phyloP scores from a whole-genome alignment of 176 grass and related monocot genomes.

The Oryza australiensis region DNA sequence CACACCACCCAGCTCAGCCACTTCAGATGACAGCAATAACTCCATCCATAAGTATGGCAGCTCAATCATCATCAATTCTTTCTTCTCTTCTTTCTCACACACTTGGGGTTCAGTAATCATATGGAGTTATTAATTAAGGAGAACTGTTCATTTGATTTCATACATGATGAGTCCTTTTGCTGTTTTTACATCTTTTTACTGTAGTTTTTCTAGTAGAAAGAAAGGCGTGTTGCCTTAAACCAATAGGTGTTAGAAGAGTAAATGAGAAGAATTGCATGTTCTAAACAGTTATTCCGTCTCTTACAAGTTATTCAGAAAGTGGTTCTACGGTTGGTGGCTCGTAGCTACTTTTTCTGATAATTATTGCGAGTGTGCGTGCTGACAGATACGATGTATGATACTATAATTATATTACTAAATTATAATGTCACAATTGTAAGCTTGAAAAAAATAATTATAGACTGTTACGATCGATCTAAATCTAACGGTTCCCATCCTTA shows the following conservation, averaged over 20 bases:
- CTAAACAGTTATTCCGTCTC: neutral
- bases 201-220: neutral
- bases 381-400: neutral
- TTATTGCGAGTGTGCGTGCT: neutral
- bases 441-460: neutral
- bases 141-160: neutral
- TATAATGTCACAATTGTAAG: neutral
- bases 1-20: slow-evolving; percentile 45
- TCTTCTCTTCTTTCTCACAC: neutral
- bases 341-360: neutral
- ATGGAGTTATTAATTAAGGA: neutral
- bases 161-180: neutral
- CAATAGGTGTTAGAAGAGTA: slow-evolving; percentile 3
- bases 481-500: too few species aligned
- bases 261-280: neutral
- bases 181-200: neutral
- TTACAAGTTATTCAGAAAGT: slow-evolving; percentile 5
- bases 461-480: too few species aligned
- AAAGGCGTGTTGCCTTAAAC: neutral
- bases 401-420: neutral
- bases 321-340: neutral
- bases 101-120: neutral
- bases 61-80: neutral
- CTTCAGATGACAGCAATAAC: slow-evolving; percentile 48
- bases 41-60: neutral